A percentile compares a stretch with the other conserved stretches of the same genome.
Conservation (phyloP, 2,329 filamentous ascomycete genomes). For the Grosmannia clavigera region DNA sequence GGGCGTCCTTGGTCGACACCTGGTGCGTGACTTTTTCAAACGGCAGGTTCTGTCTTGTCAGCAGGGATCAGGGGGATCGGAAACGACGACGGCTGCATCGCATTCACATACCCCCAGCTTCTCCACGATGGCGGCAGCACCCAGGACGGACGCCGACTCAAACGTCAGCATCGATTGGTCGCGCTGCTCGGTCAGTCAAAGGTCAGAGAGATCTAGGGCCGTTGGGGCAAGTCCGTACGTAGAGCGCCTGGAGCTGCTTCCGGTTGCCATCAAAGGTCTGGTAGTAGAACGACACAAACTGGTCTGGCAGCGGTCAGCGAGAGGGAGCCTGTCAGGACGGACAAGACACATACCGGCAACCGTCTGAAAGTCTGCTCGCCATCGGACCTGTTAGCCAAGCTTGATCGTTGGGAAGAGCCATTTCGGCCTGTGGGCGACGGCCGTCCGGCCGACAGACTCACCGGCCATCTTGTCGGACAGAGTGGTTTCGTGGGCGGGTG, state of each 20-base stretch:
- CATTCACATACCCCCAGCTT: constrained; percentile 57
- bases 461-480: neutral
- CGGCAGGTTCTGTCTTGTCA: constrained; percentile 48
- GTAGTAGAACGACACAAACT: constrained; percentile 91
- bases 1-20: constrained; percentile 67
- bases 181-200: constrained; percentile 37
- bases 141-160: constrained; percentile 57
- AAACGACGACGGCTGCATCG: too few relatives aligned
- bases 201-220: neutral
- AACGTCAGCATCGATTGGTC: constrained; percentile 88
- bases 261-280: constrained; percentile 70
- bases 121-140: constrained; percentile 54
- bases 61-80: neutral
- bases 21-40: constrained; percentile 74
- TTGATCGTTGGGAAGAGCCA: too few relatives aligned
- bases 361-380: constrained; percentile 4
- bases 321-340: neutral
- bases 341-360: constrained; percentile 7
- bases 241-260: constrained; percentile 53
- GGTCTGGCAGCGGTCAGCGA: constrained; percentile 40
- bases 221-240: constrained; percentile 45
- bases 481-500: neutral
- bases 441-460: neutral
- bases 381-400: neutral
- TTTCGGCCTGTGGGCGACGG: neutral